Percentiles rank a stretch among this genome's conserved stretches.
Evolutionary conservation across 345 rosid species (phyloP).

Genomic region (Streptanthus diversifolius): DNA sequence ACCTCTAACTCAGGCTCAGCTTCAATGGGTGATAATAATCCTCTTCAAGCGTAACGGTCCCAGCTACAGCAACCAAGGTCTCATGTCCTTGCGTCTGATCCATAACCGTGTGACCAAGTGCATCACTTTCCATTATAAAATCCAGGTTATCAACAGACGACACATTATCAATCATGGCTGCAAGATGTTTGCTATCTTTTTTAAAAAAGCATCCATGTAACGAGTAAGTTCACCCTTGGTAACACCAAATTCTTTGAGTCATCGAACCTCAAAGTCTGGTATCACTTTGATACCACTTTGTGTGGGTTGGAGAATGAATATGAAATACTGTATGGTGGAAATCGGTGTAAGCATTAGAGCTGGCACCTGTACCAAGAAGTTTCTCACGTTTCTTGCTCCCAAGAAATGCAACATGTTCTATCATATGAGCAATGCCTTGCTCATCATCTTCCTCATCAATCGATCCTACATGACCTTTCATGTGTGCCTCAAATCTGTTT

Average conservation of each 20-base stretch:
- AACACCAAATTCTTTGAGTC: conserved; percentile 98
- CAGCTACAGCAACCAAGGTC: conserved; percentile 80
- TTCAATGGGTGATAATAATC: conserved; percentile 79
- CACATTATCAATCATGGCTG: conserved; percentile 96
- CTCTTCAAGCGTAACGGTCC: conserved; percentile 90
- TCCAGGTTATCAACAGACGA: conserved; percentile 99
- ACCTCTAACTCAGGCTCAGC: conserved; percentile 99
- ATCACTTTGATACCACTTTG: conserved; percentile 69
- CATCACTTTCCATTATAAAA: conserved; percentile 97
- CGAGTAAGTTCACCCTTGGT: conserved; percentile 96
- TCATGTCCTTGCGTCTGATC: conserved; percentile 97
- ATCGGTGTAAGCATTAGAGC: conserved; percentile 99
- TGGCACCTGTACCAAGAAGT: conserved; percentile 96
- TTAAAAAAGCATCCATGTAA: conserved; percentile 90
- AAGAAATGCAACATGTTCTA: conserved; percentile 96
- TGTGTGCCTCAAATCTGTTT: conserved; percentile 98
- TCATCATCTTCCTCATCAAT: conserved; percentile 98
- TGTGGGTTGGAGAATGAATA: conserved; percentile 86
- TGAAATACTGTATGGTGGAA: conserved; percentile 99
- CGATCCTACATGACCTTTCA: conserved; percentile 98
- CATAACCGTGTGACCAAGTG: conserved; percentile 94
- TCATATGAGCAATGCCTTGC: conserved; percentile 99
- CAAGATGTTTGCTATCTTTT: conserved; percentile 98
- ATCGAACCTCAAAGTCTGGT: conserved; percentile 86
- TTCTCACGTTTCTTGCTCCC: conserved; percentile 99